Conservation (phyloP, 768 basidiomycete species). For the Amanita molliuscula region DNA sequence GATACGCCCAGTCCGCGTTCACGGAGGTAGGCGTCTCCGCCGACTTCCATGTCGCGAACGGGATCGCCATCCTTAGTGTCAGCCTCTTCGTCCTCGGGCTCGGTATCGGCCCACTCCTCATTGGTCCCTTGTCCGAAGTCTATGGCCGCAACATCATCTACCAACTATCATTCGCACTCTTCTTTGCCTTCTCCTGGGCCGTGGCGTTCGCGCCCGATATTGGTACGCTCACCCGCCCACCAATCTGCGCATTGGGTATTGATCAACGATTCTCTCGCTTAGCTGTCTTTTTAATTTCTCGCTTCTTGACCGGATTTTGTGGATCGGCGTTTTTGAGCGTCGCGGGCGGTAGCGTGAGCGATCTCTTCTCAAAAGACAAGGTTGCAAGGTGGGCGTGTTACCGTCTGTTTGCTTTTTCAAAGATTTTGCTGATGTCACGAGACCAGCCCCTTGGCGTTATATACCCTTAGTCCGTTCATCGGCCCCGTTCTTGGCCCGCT, state of each 20-base stretch:
- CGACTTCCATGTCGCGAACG: conserved; percentile 35
- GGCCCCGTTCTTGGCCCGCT: conserved; percentile 47
- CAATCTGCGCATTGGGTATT: not conserved
- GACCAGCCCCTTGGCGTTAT: not conserved
- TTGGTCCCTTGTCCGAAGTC: conserved; percentile 44
- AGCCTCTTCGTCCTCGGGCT: conserved; percentile 53
- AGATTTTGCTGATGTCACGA: not conserved
- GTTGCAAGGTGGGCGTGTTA: conserved; percentile 42
- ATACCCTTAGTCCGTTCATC: conserved; percentile 27
- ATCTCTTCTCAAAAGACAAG: conserved; percentile 42
- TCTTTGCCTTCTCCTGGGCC: conserved; percentile 58
- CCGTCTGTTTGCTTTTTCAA: conserved; percentile 2
- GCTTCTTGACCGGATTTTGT: conserved; percentile 44
- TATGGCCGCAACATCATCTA: conserved; percentile 62
- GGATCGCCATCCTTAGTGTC: conserved; percentile 41
- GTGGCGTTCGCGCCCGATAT: conserved; percentile 66
- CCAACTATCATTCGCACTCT: conserved; percentile 43
- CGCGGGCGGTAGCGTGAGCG: conserved; percentile 44
- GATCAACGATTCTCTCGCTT: not conserved
- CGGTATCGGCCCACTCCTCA: conserved; percentile 43
- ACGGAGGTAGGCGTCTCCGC: conserved; percentile 49
- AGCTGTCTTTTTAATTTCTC: conserved; percentile 8
- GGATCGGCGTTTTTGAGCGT: conserved; percentile 50
- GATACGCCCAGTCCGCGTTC: conserved; percentile 38
- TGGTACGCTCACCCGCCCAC: conserved; percentile 24